A percentile compares a stretch with the other conserved stretches of the same genome.
Evolutionary conservation across 495 filamentous ascomycete genomes (phyloP).

Genomic region (Letharia lupina): DNA sequence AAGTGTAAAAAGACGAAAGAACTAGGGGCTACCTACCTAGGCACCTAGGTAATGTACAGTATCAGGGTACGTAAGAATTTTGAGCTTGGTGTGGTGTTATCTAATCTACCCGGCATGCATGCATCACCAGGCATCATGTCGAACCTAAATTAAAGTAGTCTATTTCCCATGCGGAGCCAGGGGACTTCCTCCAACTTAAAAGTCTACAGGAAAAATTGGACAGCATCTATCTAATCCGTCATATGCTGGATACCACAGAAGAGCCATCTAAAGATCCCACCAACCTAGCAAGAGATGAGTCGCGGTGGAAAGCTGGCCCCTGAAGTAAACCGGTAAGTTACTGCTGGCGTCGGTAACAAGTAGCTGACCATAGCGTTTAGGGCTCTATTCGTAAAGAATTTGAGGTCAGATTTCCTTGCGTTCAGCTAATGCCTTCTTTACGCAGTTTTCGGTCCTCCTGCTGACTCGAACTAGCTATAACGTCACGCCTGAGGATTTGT

Average conservation of each 20-base stretch:
- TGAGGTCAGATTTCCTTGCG: conserved; percentile 56
- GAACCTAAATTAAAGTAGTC: too few species aligned
- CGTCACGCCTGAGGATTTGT: conserved; percentile 87
- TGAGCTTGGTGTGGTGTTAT: too few species aligned
- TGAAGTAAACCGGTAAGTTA: conserved; percentile 82
- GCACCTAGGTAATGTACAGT: too few species aligned
- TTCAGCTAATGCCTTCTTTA: neutral
- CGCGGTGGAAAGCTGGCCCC: conserved; percentile 82
- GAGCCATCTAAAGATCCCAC: neutral
- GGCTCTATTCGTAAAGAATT: conserved; percentile 97
- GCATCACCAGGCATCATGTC: too few species aligned
- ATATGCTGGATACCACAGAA: neutral
- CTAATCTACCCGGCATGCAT: too few species aligned
- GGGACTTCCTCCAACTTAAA: too few species aligned
- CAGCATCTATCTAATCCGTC: neutral
- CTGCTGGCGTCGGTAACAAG: conserved; percentile 4
- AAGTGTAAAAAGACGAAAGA: too few species aligned
- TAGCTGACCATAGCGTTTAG: conserved; percentile 36
- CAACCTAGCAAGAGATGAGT: conserved; percentile 47
- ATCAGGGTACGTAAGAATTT: too few species aligned
- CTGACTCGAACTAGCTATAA: conserved; percentile 60
- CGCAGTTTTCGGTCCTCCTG: neutral
- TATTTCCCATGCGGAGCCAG: too few species aligned
- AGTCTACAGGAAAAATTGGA: neutral
- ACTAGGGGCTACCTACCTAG: too few species aligned